Evolutionary conservation across 257 asterid species (phyloP), one percentile per base, ranked within the genome.

Genomic region (Mentha longifolia): DNA sequence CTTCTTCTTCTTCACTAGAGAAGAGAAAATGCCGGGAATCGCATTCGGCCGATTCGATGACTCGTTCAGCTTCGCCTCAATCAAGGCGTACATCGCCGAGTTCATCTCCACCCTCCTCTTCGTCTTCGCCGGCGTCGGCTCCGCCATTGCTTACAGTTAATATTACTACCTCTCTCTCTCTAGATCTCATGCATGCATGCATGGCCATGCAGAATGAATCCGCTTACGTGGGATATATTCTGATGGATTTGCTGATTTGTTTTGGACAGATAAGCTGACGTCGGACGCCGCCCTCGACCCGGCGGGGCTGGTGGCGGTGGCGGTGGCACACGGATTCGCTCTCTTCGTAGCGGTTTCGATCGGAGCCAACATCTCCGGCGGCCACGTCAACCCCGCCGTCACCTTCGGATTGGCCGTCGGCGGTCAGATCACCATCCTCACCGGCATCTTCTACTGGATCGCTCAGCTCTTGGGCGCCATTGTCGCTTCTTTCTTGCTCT

Each of bases 91-190:
- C 76, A 30, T 88, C 42, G 97, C 98, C n/a, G 98, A 92, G 80
- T 90, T 92, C 92, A 92, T 90, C 89, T 92, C 98, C 83, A 92
- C 98, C 61, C 61, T 88, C 86, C 92, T 92, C 71, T 92, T 92
- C 78, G 89, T 92, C 80, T 92, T 92, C 75, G 98, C 98, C 71
- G 97, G 97, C 57, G 97, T 90, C 75, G 98, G 98, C 61, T 92
- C 98, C 47, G 97, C 98, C 89, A 87, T 93, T 1, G 69, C 69
- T 43, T 93, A 61, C 93, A 86, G 97, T 87, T 74, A 84, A 68
- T 83, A 45, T 45, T 42, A 13, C 14, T 22, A 5, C 0, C 4
- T 14, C 62, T 12, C 61, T 22, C 12, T 20, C 35, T 16, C 25
- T 8, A 4, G 43, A 4, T 14, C 16, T n/a, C 12, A 22, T 8